Evolutionary conservation across 495 filamentous ascomycete species (phyloP), one percentile per base, ranked within the genome.

Genomic region (Apiosordaria backusii): DNA sequence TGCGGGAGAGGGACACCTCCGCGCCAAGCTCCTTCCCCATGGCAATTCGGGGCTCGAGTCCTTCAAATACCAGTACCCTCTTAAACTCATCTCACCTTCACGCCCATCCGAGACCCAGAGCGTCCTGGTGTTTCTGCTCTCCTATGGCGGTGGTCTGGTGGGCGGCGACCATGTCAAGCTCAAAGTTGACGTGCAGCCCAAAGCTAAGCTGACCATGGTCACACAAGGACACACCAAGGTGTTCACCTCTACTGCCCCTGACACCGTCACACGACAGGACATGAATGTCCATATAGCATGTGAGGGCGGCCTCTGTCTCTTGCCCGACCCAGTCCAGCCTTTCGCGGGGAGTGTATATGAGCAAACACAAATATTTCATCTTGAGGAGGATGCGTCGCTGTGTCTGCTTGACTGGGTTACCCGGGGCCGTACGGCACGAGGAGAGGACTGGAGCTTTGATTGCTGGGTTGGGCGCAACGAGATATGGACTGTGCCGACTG

Each of bases 181-280:
- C 61, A 77, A 76, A 22, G 78, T 97, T 59, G 83, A 84, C 3
- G 80, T 97, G 23, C 86, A 87, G 21, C 70, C 82, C 0, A 72
- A 75, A 4, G 88, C 92, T 0, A 88, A 88, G 65, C 84, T 99
- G 50, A 88, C 89, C 53, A 85, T 97, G 21, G 91, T 93, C 50
- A 98, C 95, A 0, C 95, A 98, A 80, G 95, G 95, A 50, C 91
- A 90, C 81, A 98, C 95, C 57, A 98, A 97, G 79, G 87, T 99
- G 75, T 99, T 96, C 85, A 92, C 91, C 69, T 88, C 91, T 4
- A 79, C 85, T 10, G 75, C 78, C 59, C 79, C 75, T 54, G 77
- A 82, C 22, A 74, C 85, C 7, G 72, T 90, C 66, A 93, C 90
- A 35, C 79, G 86, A 21, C 95, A 99, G 76, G 78, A 78, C 3